Conservation (phyloP, 1,139 yeast species). For the Zygosaccharomyces sapae region DNA sequence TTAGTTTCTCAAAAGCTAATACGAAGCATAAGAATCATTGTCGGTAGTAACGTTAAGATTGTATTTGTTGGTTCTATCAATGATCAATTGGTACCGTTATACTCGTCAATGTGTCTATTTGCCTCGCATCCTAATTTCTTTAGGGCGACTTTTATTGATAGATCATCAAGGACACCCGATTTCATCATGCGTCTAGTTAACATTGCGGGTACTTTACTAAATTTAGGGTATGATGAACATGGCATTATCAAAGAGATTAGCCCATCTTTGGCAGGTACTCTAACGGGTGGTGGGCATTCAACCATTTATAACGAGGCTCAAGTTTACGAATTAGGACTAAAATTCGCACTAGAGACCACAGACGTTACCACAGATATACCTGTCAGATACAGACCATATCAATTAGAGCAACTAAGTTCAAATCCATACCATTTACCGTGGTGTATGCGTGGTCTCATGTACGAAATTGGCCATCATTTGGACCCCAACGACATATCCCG, state of each 20-base stretch:
- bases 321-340: conserved; percentile 77
- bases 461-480: conserved; percentile 45
- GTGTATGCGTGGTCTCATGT: conserved; percentile 80
- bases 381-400: conserved; percentile 56
- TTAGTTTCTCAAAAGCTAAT: conserved; percentile 67
- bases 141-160: conserved; percentile 82
- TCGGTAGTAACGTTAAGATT: conserved; percentile 69
- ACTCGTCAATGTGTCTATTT: conserved; percentile 81
- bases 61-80: conserved; percentile 82
- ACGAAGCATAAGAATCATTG: conserved; percentile 59
- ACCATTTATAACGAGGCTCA: conserved; percentile 78
- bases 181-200: conserved; percentile 50
- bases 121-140: conserved; percentile 84
- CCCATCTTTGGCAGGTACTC: conserved; percentile 76
- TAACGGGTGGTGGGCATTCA: conserved; percentile 95
- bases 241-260: conserved; percentile 80
- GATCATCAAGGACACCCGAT: conserved; percentile 46
- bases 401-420: conserved; percentile 56
- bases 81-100: conserved; percentile 89
- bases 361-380: conserved; percentile 46
- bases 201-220: conserved; percentile 50
- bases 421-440: conserved; percentile 89
- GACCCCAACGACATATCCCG: conserved; percentile 54
- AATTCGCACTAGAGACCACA: conserved; percentile 71
- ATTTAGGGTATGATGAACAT: conserved; percentile 67